Conservation (phyloP, 305 asterid species). For the Fraxinus greggii region DNA sequence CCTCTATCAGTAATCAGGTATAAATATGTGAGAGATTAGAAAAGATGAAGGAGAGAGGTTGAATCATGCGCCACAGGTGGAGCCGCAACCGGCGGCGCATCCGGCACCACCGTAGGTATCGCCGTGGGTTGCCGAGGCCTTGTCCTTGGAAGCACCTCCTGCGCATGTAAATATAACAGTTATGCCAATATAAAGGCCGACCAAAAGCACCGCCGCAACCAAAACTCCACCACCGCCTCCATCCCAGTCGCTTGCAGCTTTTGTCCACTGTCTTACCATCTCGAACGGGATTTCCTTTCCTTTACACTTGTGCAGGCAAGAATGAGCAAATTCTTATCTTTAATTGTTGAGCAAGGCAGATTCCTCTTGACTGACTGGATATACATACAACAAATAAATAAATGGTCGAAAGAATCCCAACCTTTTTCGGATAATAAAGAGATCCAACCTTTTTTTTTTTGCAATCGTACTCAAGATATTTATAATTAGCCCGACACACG, state of each 20-base stretch:
- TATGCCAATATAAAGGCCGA: constrained; percentile 1
- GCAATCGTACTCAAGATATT: no score
- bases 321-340: not conserved
- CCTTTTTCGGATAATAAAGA: not conserved
- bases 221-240: constrained; percentile 2
- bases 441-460: no score
- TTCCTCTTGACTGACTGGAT: not conserved
- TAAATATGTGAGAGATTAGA: not conserved
- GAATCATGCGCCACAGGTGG: constrained; percentile 11
- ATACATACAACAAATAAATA: not conserved
- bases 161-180: constrained; percentile 8
- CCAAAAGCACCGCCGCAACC: not conserved
- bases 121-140: not conserved
- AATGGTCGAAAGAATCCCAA: not conserved
- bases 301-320: not conserved
- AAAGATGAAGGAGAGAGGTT: not conserved
- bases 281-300: not conserved
- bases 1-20: not conserved
- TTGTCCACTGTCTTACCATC: constrained; percentile 7
- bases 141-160: constrained; percentile 12
- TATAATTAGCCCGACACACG: no score
- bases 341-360: not conserved
- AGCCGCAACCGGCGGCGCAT: constrained; percentile 17
- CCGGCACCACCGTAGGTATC: not conserved
- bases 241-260: not conserved